phyloP scores from a whole-genome alignment of 1,284 basidiomycete genomes.

The Tilletia caries region DNA sequence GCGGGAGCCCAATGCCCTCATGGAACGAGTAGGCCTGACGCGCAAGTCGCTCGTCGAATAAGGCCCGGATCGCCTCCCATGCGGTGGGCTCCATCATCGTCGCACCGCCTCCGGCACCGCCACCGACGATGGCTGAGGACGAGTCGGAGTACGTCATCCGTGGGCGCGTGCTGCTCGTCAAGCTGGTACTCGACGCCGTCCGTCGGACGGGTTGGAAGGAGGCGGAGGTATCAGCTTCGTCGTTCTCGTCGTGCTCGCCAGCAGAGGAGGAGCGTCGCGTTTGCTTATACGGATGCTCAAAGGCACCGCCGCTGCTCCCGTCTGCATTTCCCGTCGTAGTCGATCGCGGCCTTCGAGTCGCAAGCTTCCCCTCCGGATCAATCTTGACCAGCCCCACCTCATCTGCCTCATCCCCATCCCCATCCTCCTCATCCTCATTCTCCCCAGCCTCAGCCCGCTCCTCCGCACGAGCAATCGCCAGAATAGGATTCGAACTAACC shows the following conservation, averaged over 20 bases:
- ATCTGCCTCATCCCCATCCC: not conserved
- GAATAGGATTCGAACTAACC: not conserved
- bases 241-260: too few relatives aligned
- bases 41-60: constrained; percentile 8
- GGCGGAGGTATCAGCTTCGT: too few relatives aligned
- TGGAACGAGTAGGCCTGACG: constrained; percentile 9
- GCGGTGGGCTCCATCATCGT: constrained; percentile 13
- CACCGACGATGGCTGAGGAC: too few relatives aligned
- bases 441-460: not conserved
- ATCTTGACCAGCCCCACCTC: not conserved
- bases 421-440: not conserved
- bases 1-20: constrained; percentile 6
- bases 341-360: too few relatives aligned
- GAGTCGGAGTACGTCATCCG: not conserved
- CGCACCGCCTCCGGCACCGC: not conserved
- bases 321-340: not conserved
- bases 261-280: not conserved
- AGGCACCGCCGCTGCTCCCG: not conserved
- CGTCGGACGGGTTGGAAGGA: too few relatives aligned
- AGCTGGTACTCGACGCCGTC: too few relatives aligned
- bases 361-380: not conserved
- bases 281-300: not conserved
- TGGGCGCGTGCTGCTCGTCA: not conserved
- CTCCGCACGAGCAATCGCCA: not conserved
- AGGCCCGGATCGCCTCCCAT: not conserved